A percentile compares a stretch with the other conserved stretches of the same genome.
phyloP scores from a whole-genome alignment of 139 green algal species.

The Tetradesmus lagerheimii region DNA sequence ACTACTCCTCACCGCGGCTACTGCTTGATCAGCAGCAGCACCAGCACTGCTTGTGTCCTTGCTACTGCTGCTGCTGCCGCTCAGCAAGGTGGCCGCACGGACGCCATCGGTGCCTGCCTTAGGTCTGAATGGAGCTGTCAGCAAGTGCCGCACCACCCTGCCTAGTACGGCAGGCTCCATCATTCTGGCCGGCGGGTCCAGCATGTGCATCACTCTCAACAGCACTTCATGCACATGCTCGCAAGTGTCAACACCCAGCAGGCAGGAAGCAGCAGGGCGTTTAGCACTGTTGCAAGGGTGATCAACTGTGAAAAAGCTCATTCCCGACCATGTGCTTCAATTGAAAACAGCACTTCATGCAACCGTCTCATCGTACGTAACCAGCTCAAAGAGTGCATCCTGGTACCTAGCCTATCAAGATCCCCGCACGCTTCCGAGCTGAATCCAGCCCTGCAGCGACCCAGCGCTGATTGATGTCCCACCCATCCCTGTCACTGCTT shows the following conservation, averaged over 20 bases:
- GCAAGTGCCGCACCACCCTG: background rate
- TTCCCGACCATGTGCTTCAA: no score
- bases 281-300: background rate
- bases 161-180: background rate
- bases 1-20: background rate
- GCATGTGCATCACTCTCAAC: background rate
- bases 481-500: no score
- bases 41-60: background rate
- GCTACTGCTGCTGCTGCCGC: background rate
- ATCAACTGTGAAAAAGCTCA: no score
- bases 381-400: background rate
- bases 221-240: background rate
- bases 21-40: background rate
- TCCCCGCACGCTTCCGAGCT: no score
- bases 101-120: background rate
- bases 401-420: background rate
- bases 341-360: no score
- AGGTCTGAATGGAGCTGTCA: background rate
- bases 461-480: no score
- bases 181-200: background rate
- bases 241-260: no score
- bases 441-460: no score
- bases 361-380: background rate
- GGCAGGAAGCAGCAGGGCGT: background rate
- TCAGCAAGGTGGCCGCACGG: background rate